phyloP scores from a whole-genome alignment of 1,139 yeast genomes.

The Sporopachydermia cereana region DNA sequence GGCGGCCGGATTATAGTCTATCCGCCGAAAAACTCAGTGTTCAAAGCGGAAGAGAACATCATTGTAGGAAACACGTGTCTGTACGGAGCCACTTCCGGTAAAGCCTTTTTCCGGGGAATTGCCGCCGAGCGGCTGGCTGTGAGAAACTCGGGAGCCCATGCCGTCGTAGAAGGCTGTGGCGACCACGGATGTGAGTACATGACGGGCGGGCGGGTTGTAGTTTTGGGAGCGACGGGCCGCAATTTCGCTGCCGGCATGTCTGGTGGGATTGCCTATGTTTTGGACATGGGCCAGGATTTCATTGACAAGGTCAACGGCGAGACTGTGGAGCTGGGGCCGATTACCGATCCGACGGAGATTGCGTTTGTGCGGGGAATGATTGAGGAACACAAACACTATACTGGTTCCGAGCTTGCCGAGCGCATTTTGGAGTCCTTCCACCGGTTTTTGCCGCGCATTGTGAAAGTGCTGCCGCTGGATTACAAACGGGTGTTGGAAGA shows the following conservation, averaged over 20 bases:
- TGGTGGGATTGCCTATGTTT: constrained; percentile 96
- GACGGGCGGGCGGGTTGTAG: constrained; percentile 98
- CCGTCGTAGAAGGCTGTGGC: constrained; percentile 95
- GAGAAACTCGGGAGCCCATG: constrained; percentile 95
- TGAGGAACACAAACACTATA: constrained; percentile 92
- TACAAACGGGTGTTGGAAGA: constrained; percentile 82
- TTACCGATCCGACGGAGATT: constrained; percentile 83
- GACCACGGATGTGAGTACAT: constrained; percentile 98
- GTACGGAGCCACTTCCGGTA: constrained; percentile 95
- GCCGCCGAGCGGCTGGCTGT: constrained; percentile 99
- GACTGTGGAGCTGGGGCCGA: constrained; percentile 66
- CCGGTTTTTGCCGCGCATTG: constrained; percentile 78
- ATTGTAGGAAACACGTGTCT: constrained; percentile 95
- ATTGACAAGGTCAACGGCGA: constrained; percentile 67
- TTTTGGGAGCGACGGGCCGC: constrained; percentile 84
- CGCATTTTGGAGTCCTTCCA: constrained; percentile 77
- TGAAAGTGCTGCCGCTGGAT: constrained; percentile 86
- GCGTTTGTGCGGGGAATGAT: constrained; percentile 88
- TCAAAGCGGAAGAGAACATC: constrained; percentile 93
- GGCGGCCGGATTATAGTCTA: constrained; percentile 90
- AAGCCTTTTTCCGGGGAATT: constrained; percentile 89
- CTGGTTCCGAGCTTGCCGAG: constrained; percentile 84
- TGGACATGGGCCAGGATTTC: constrained; percentile 92
- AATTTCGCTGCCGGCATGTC: constrained; percentile 99
- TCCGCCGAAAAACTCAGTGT: constrained; percentile 75